These are phyloP conservation scores for Claviceps pusilla DNA, from an alignment of 2,329 filamentous ascomycete species.

Conservation along the genomic window DNA sequence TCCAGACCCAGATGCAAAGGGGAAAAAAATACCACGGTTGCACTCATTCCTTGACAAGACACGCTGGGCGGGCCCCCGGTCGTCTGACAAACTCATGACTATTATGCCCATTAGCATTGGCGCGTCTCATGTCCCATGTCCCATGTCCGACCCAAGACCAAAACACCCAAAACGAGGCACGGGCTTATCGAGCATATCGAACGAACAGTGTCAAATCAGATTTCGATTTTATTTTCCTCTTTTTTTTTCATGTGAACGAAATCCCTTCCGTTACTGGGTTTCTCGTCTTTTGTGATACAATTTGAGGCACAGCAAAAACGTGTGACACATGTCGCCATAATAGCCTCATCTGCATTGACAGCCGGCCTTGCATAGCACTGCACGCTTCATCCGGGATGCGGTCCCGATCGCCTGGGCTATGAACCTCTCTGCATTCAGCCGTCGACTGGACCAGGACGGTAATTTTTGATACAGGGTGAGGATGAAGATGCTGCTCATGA, in stretches of 20 bases:
- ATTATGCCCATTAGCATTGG: no score
- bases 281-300: not conserved
- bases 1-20: not conserved
- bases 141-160: not conserved
- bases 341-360: not conserved
- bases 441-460: not conserved
- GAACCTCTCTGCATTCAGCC: slow-evolving; percentile 3
- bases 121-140: not conserved
- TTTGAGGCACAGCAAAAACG: not conserved
- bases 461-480: not conserved
- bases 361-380: not conserved
- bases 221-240: not conserved
- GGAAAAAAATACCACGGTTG: not conserved
- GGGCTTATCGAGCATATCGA: not conserved
- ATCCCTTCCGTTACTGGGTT: not conserved
- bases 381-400: not conserved
- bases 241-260: not conserved
- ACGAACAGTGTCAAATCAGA: not conserved
- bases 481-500: not conserved
- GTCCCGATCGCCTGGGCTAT: slow-evolving; percentile 2
- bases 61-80: not conserved
- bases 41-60: not conserved
- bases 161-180: not conserved
- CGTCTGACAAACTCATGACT: not conserved
- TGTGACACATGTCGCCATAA: not conserved